Conservation (phyloP, 2,329 filamentous ascomycete genomes). For the Sclerotinia borealis region DNA sequence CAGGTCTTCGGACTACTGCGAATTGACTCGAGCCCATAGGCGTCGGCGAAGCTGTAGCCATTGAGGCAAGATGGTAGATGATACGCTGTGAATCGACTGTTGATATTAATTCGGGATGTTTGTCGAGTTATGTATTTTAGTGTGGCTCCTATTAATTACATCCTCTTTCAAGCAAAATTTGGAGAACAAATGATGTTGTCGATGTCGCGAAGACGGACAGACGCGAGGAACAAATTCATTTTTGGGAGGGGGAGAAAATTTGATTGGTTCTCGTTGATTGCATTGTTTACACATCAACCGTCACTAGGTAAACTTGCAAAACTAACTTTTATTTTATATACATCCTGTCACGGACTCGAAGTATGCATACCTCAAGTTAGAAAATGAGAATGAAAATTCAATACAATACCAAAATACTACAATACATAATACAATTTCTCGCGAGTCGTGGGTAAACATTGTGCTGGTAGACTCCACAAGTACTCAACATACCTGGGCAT, state of each 20-base stretch:
- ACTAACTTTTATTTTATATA: too few relatives aligned
- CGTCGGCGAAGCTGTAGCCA: slow-evolving; percentile 51
- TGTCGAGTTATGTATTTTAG: slow-evolving; percentile 14
- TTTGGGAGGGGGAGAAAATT: slow-evolving; percentile 2
- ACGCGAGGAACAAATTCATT: too few relatives aligned
- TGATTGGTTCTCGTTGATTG: slow-evolving; percentile 11
- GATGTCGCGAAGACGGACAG: too few relatives aligned
- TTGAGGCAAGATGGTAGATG: slow-evolving; percentile 24
- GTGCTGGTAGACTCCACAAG: neutral
- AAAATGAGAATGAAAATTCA: too few relatives aligned
- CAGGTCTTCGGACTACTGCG: slow-evolving; percentile 46
- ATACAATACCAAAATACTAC: too few relatives aligned
- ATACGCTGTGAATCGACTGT: neutral
- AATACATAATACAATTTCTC: neutral
- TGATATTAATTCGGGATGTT: slow-evolving; percentile 11
- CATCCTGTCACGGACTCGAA: too few relatives aligned
- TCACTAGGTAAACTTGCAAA: too few relatives aligned
- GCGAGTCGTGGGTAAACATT: slow-evolving; percentile 1
- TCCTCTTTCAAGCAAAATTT: slow-evolving; percentile 15
- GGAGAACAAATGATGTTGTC: slow-evolving; percentile 12
- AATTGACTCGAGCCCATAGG: slow-evolving; percentile 45
- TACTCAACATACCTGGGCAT: neutral
- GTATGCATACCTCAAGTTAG: too few relatives aligned
- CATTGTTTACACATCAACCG: slow-evolving; percentile 1
- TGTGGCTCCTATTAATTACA: slow-evolving; percentile 22